phyloP scores from a whole-genome alignment of 2,329 filamentous ascomycete species.

The Hypoxylon sp. region DNA sequence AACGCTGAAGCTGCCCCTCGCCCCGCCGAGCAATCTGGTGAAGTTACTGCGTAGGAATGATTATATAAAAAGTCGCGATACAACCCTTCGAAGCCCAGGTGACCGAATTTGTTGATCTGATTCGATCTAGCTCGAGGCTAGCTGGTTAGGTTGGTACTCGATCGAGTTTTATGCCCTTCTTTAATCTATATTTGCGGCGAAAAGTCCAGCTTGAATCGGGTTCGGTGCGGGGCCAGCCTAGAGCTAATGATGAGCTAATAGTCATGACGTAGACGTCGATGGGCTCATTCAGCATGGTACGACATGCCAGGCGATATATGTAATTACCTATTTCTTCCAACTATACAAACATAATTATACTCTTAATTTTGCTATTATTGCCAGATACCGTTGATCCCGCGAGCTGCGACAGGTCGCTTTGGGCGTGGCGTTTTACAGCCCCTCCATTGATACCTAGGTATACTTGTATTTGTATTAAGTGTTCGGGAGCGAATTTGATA shows the following conservation, averaged over 20 bases:
- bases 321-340: slow-evolving; percentile 4
- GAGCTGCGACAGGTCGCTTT: background rate
- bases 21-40: background rate
- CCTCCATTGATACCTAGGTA: background rate
- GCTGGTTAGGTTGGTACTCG: background rate
- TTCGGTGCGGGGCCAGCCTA: slow-evolving; percentile 14
- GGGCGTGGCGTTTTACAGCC: background rate
- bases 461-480: slow-evolving; percentile 3
- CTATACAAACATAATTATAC: background rate
- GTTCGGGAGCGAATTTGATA: background rate
- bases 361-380: slow-evolving; percentile 6
- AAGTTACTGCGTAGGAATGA: background rate
- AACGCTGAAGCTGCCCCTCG: background rate
- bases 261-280: slow-evolving; percentile 36
- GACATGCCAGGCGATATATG: slow-evolving; percentile 9
- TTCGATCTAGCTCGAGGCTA: slow-evolving; percentile 9
- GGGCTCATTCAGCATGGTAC: slow-evolving; percentile 17
- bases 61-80: background rate
- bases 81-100: slow-evolving; percentile 12
- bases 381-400: background rate
- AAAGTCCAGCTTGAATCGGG: slow-evolving; percentile 1
- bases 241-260: slow-evolving; percentile 16
- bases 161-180: background rate
- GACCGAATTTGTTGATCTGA: slow-evolving; percentile 6
- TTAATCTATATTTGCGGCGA: background rate